Evolutionary conservation across 805 yeast genomes (phyloP).

Genomic region (Pichia cabralensis): DNA sequence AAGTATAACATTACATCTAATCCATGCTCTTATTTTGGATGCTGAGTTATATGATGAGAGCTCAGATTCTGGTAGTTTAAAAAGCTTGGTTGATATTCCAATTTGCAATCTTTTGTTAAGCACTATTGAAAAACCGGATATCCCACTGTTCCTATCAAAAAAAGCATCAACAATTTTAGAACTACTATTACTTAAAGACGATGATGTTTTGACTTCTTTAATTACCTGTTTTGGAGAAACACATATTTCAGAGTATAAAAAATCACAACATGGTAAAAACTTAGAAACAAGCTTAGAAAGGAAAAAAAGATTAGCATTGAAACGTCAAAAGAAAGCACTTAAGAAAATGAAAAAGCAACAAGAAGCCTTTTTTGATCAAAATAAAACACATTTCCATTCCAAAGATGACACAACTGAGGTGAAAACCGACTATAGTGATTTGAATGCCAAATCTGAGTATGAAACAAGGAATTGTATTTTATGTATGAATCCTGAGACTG

Average conservation of each 20-base stretch:
- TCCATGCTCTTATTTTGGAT: slow-evolving; percentile 48
- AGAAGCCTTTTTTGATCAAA: slow-evolving; percentile 31
- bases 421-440: neutral
- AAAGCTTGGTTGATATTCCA: slow-evolving; percentile 40
- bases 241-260: slow-evolving; percentile 39
- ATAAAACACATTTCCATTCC: slow-evolving; percentile 20
- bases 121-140: slow-evolving; percentile 35
- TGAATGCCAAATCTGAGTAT: neutral
- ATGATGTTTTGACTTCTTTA: slow-evolving; percentile 40
- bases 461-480: slow-evolving; percentile 37
- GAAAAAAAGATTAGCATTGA: slow-evolving; percentile 46
- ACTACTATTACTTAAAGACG: slow-evolving; percentile 38
- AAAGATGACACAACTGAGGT: slow-evolving; percentile 3
- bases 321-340: slow-evolving; percentile 52
- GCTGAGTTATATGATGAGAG: slow-evolving; percentile 19
- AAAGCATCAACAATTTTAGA: slow-evolving; percentile 54
- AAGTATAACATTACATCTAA: slow-evolving; percentile 52
- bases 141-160: slow-evolving; percentile 36
- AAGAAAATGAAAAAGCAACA: slow-evolving; percentile 52
- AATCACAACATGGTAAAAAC: slow-evolving; percentile 31
- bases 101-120: slow-evolving; percentile 45
- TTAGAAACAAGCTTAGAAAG: slow-evolving; percentile 48
- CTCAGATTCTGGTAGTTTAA: slow-evolving; percentile 27
- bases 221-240: slow-evolving; percentile 48
- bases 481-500: slow-evolving; percentile 45